Percentiles rank a stretch among this genome's conserved stretches.
Conservation (phyloP, 148 eudicot genomes). For the Vaccinium vitisidaea region DNA sequence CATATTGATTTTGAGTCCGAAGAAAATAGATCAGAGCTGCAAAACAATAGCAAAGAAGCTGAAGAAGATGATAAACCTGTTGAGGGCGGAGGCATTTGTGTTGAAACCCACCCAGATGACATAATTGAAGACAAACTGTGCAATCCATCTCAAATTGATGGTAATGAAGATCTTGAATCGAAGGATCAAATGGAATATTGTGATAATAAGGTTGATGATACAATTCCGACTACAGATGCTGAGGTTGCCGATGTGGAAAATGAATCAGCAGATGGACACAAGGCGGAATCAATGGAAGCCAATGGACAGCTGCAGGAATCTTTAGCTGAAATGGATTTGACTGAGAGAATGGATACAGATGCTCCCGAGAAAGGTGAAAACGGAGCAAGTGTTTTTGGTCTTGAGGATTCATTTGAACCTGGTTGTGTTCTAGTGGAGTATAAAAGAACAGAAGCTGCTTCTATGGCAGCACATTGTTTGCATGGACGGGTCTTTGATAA, state of each 20-base stretch:
- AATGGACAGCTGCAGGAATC: constrained; percentile 21
- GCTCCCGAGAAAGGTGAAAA: constrained; percentile 25
- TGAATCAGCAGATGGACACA: constrained; percentile 23
- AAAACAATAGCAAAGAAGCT: constrained; percentile 15
- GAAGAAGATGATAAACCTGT: constrained; percentile 23
- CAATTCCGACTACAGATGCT: constrained; percentile 9
- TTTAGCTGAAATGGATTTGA: constrained; percentile 15
- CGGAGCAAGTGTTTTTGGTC: constrained; percentile 15
- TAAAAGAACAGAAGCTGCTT: constrained; percentile 69
- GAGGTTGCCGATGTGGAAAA: constrained; percentile 16
- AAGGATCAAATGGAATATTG: constrained; percentile 9
- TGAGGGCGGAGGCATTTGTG: constrained; percentile 28
- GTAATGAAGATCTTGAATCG: constrained; percentile 16
- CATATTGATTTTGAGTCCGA: constrained; percentile 20
- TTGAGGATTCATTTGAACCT: constrained; percentile 42
- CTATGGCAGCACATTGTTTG: constrained; percentile 88
- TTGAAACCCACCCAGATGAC: constrained; percentile 11
- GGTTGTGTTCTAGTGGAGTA: constrained; percentile 80
- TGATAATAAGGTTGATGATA: constrained; percentile 19
- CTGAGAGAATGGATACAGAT: constrained; percentile 9
- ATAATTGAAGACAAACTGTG: constrained; percentile 21
- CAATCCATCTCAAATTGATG: constrained; percentile 15
- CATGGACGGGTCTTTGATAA: constrained; percentile 76
- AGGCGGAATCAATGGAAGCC: constrained; percentile 24
- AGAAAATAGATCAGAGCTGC: constrained; percentile 24